Evolutionary conservation across 2,329 filamentous ascomycete genomes (phyloP).

Genomic region (Xenosphaeropsis pyriputrescens): DNA sequence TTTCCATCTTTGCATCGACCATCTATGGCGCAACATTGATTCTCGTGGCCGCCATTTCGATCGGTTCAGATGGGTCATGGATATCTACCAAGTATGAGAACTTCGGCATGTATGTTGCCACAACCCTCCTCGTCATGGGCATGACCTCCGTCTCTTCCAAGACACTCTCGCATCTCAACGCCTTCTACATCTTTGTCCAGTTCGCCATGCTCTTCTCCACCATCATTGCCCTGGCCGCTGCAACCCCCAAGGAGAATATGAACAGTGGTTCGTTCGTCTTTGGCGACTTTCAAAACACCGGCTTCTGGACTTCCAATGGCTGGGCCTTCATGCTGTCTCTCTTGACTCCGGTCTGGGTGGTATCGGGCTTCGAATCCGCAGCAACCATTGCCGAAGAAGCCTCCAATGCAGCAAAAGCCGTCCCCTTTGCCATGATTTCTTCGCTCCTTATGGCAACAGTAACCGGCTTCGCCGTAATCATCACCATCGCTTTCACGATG

Average conservation of each 20-base stretch:
- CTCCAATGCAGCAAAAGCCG: slow-evolving; percentile 15
- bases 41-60: slow-evolving; percentile 13
- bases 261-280: slow-evolving; percentile 16
- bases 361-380: slow-evolving; percentile 15
- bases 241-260: slow-evolving; percentile 12
- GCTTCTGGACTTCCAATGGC: slow-evolving; percentile 12
- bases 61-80: slow-evolving; percentile 10
- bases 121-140: slow-evolving; percentile 13
- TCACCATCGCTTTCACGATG: slow-evolving; percentile 7
- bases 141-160: slow-evolving; percentile 17
- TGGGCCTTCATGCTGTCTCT: slow-evolving; percentile 18
- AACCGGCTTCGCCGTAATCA: slow-evolving; percentile 5
- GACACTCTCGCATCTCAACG: slow-evolving; percentile 14
- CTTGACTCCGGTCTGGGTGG: slow-evolving; percentile 17
- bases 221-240: slow-evolving; percentile 15
- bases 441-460: slow-evolving; percentile 11
- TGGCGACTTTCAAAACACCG: slow-evolving; percentile 14
- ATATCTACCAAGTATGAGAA: slow-evolving; percentile 16
- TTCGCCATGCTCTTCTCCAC: slow-evolving; percentile 15
- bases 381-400: slow-evolving; percentile 18
- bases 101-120: slow-evolving; percentile 17
- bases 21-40: slow-evolving; percentile 18
- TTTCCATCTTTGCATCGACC: slow-evolving; percentile 18
- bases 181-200: slow-evolving; percentile 16
- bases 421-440: slow-evolving; percentile 18